Base-by-base conservation (phyloP, 768 basidiomycete genomes). In the Boletales sp. region DNA sequence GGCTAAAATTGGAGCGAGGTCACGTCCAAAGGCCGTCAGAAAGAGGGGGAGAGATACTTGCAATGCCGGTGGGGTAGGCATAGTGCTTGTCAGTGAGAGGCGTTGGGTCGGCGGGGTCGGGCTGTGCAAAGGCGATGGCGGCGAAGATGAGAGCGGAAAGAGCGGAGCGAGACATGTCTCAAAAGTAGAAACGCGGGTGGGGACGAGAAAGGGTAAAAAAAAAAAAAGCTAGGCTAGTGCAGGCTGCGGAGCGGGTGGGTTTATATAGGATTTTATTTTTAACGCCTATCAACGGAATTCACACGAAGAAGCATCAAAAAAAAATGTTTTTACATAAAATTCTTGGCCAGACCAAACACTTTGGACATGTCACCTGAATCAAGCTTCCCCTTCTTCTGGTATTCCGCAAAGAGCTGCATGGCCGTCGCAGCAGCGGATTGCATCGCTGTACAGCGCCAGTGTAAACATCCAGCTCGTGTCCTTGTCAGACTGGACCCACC, bases 121-220 rank as follows among this genome's bases (percentile, higher is more conserved):
- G 43, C 48, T 68, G 67, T 9, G 67, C 67, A 5, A 67, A 58
- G 21, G 67, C 55, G 35, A 64, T 34, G 42, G 71, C 63, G 43
- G 72, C 39, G 12, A 63, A 57, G 21, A 74, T 41, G 45, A 72
- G 50, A 18, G 64, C 59, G 47, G 71, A 78, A 77, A 72, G 76
- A 76, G 71, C 59, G 74, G 68, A 69, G 61, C 69, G 73, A 59
- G 74, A 74, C 78, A 79, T 79, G 63, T 63, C 66, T 68, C 69
- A 56, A 55, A 40, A 34, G 35, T 27, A 41, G 18, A 32, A 14
- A 27, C 10, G 21, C 21, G 21, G 21, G 21, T 21, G 4, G n/a
- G 4, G n/a, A 17, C 18, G 29, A 2, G 35, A 13, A 42, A 11
- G 19, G 37, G 7, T 34, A 36, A 11, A 42, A 46, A 43, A 43